A percentile compares a stretch with the other conserved stretches of the same genome.
phyloP scores from a whole-genome alignment of 1,284 basidiomycete genomes.

The Tetrapyrgos nigripes region DNA sequence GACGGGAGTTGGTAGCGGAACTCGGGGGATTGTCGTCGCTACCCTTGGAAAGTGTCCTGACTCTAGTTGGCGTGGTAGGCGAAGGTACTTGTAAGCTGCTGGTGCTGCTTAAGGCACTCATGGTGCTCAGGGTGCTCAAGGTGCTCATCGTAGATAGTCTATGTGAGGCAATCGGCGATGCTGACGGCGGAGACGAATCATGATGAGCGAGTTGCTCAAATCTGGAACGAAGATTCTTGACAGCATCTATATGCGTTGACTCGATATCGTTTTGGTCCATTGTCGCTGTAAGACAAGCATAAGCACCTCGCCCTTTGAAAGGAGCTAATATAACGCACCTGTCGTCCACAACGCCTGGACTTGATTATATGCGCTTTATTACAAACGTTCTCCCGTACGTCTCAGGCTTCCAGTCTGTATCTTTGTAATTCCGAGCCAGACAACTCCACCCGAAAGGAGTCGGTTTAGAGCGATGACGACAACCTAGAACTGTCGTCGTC shows the following conservation, averaged over 20 bases:
- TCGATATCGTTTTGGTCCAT: constrained; percentile 45
- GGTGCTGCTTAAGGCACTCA: constrained; percentile 14
- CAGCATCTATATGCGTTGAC: constrained; percentile 59
- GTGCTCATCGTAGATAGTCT: too few species aligned
- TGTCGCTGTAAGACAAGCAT: not conserved
- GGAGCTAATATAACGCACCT: too few species aligned
- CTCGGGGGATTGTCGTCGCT: constrained; percentile 31
- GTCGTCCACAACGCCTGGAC: too few species aligned
- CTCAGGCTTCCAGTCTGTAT: too few species aligned
- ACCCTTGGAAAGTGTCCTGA: not conserved
- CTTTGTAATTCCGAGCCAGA: too few species aligned
- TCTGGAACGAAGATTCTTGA: constrained; percentile 68
- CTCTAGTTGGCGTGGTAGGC: constrained; percentile 36
- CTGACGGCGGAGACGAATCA: not conserved
- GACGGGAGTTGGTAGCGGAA: constrained; percentile 18
- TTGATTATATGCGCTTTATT: too few species aligned
- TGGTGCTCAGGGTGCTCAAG: too few species aligned
- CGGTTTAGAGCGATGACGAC: too few species aligned
- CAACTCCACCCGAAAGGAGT: too few species aligned
- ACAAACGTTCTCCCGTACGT: too few species aligned
- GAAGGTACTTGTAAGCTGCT: constrained; percentile 35
- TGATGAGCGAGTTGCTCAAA: constrained; percentile 64
- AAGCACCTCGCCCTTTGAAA: not conserved
- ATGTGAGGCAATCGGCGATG: constrained; percentile 5
- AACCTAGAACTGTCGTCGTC: too few species aligned